Base-by-base conservation (phyloP, 441 rosid species). In the Mallotus repandus region DNA sequence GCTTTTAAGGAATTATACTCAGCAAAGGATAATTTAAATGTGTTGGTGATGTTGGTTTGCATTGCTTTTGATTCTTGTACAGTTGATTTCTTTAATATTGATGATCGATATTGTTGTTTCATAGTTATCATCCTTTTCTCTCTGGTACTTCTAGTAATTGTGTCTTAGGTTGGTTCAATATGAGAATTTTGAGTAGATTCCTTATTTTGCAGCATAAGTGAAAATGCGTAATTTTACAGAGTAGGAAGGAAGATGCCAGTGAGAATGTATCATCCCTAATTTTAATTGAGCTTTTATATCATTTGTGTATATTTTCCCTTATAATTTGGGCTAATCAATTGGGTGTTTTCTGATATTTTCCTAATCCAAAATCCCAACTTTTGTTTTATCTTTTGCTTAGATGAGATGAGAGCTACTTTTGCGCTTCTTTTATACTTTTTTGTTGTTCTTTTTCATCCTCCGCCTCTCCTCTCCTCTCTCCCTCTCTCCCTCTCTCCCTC, bases 221-320 rank as follows among this genome's bases (percentile, higher is more conserved):
- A 50, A 63, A 71, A 48, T 69, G 84, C 72, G 72, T 69, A 76
- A 68, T 77, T 79, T 83, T 70, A 83, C 72, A 70, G 76, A 72
- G 73, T 64, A 78, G 80, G 67, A 10, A 59, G 70, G 58, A 72
- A 63, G 69, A 69, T 43, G 38, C 38, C 38, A 53, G 68, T 66
- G 46, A 25, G 77, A 69, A 41, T 70, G 72, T 71, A 62, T 48
- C 49, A 66, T 56, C 9, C 3, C 18, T 29, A 35, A 52, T 35
- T 38, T 53, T 58, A 55, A 68, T 77, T 53, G 59, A 73, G 18
- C 61, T 41, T 63, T 46, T 80, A 79, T 76, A 35, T 35, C 38
- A 35, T 35, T 35, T 35, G 38, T 2, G 38, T 35, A 35, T 35
- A 35, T 35, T 35, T 35, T 1, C 2, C 38, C 1, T 35, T 2